Conservation (phyloP, 768 basidiomycete species). For the Panellus pusillus region DNA sequence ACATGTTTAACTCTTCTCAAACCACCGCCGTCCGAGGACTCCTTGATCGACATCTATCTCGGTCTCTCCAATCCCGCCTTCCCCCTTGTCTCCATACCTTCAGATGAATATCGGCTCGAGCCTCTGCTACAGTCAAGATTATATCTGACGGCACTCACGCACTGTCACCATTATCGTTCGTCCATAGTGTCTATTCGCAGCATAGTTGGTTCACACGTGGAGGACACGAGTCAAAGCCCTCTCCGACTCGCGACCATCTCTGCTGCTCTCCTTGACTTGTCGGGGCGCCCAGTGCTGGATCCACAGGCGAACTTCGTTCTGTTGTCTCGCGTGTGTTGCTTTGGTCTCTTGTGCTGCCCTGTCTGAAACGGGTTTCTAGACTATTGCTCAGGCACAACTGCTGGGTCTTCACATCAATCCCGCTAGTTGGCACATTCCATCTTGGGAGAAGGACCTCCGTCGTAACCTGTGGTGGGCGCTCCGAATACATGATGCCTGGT, state of each 20-base stretch:
- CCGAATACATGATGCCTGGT: constrained; percentile 22
- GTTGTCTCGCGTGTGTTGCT: constrained; percentile 16
- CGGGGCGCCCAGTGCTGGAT: constrained; percentile 18
- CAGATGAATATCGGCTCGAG: constrained; percentile 13
- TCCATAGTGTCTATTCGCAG: constrained; percentile 10
- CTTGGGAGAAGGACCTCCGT: constrained; percentile 23
- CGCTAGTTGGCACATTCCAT: constrained; percentile 21
- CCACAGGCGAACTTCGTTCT: constrained; percentile 20
- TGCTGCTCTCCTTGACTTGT: constrained; percentile 22
- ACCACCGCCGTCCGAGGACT: constrained; percentile 14
- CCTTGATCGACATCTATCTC: constrained; percentile 16
- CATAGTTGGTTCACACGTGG: constrained; percentile 5
- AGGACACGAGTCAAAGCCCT: constrained; percentile 7
- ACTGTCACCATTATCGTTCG: constrained; percentile 12
- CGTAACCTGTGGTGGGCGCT: constrained; percentile 23
- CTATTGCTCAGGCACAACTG: constrained; percentile 24
- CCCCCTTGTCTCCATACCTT: constrained; percentile 13
- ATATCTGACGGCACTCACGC: constrained; percentile 15
- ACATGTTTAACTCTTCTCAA: constrained; percentile 13
- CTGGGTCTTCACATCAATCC: constrained; percentile 23
- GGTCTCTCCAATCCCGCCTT: constrained; percentile 15
- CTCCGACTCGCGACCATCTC: constrained; percentile 17
- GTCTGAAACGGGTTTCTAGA: constrained; percentile 5
- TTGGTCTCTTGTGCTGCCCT: neutral
- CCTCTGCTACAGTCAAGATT: constrained; percentile 10